Evolutionary conservation across 257 asterid genomes (phyloP).

Genomic region (Dorcoceras hygrometricum): DNA sequence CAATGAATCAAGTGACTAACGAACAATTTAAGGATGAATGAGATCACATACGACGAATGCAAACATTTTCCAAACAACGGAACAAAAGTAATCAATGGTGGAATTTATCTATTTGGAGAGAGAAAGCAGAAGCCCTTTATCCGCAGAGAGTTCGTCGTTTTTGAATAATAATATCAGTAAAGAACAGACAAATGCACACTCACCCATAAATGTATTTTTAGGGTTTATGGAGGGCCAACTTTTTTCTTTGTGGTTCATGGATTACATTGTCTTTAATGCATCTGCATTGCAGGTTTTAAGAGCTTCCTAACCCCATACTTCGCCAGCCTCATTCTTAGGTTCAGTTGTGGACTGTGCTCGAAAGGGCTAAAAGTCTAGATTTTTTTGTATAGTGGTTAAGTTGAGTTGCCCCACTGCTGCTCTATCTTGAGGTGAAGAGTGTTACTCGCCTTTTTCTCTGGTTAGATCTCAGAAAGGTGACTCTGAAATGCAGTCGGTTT

Average conservation of each 20-base stretch:
- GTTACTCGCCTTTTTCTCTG: slow-evolving; percentile 28
- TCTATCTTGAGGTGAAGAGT: slow-evolving; percentile 12
- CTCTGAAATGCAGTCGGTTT: slow-evolving; percentile 11
- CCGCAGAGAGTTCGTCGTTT: background rate
- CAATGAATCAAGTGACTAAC: background rate
- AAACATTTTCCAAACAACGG: background rate
- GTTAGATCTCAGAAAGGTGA: slow-evolving; percentile 39
- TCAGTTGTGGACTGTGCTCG: slow-evolving; percentile 5
- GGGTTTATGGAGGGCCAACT: slow-evolving; percentile 16
- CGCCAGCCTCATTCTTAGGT: slow-evolving; percentile 7
- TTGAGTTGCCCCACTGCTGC: slow-evolving; percentile 24
- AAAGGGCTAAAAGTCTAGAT: slow-evolving; percentile 20
- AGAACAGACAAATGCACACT: background rate
- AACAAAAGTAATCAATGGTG: background rate
- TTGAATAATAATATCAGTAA: too few relatives aligned
- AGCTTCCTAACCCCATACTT: slow-evolving; percentile 22
- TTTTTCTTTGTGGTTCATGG: slow-evolving; percentile 25
- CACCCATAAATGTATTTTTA: background rate
- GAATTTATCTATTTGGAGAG: background rate
- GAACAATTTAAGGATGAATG: background rate
- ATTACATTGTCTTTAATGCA: slow-evolving; percentile 22
- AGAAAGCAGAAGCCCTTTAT: background rate
- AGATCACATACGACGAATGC: background rate
- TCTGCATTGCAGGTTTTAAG: slow-evolving; percentile 18
- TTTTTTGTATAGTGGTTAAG: slow-evolving; percentile 27